Base-by-base conservation (phyloP, 2,329 filamentous ascomycete genomes). In the Fusarium longipes region DNA sequence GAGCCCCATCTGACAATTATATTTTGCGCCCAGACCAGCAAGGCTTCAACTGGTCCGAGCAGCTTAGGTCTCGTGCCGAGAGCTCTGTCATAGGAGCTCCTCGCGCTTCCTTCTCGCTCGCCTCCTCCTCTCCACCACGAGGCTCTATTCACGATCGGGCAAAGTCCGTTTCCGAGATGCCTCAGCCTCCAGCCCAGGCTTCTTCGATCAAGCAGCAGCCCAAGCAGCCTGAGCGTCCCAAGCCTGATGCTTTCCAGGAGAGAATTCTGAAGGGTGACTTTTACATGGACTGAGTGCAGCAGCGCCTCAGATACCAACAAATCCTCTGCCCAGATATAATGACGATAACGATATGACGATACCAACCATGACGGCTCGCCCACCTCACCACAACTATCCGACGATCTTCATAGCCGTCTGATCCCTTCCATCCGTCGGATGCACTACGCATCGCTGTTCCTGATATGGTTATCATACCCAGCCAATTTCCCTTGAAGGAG, bases 191-290 rank as follows among this genome's bases (percentile, higher is more conserved):
- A 18, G 81, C 79, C 39, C 82, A 88, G 69, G 78, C 82, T 18
- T 79, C 83, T 44, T 72, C 81, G 39, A 76, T 80, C 67, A 82
- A 80, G 65, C 65, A 68, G 74, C 60, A 68, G 75, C 81, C 82
- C 9, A 73, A 59, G 56, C 70, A 68, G 36, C 58, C 63, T 48
- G 79, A 83, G 73, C 82, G 84, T 35, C 84, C 84, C 68, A 96
- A 95, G 83, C 94, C 95, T 29, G 96, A 99, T 81, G 91, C 91
- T 66, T 96, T 97, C 82, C 94, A 97, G 80, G 96, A 99, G 85
- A 89, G 96, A 70, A 98, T 99, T 74, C 86, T 99, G 70, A 96
- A 97, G 82, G 96, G 95, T 43, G 96, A 99, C 76, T 98, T 99
- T 75, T 96, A 96, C 82, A 97, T 98, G 93, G 94, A 97, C 76